Evolutionary conservation across 208 protist genomes (phyloP).

Genomic region (Polymyxa betae): DNA sequence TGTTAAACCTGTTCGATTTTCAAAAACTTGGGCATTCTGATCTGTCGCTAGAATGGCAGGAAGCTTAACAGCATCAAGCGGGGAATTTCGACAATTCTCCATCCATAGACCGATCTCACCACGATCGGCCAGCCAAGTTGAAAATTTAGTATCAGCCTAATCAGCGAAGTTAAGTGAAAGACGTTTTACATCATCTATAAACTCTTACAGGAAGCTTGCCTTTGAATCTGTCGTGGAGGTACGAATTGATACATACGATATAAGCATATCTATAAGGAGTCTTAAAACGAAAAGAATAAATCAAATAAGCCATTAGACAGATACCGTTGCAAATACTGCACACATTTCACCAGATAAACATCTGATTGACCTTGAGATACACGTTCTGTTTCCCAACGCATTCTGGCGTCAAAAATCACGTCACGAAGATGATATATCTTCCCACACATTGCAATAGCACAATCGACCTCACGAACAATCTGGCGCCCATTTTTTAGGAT

Average conservation of each 20-base stretch:
- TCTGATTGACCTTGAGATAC: neutral
- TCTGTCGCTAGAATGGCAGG: slow-evolving; percentile 23
- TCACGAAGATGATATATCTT: slow-evolving; percentile 26
- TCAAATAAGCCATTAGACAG: neutral
- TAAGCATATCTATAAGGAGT: neutral
- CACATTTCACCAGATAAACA: slow-evolving; percentile 32
- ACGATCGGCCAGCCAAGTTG: slow-evolving; percentile 22
- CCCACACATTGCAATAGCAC: slow-evolving; percentile 31
- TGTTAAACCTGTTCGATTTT: slow-evolving; percentile 28
- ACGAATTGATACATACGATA: slow-evolving; percentile 21
- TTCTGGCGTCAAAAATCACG: slow-evolving; percentile 6
- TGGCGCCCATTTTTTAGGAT: slow-evolving; percentile 43
- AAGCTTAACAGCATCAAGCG: neutral
- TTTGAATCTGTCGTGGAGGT: slow-evolving; percentile 50
- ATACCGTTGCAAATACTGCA: slow-evolving; percentile 2
- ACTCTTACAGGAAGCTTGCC: slow-evolving; percentile 15
- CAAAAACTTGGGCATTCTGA: neutral
- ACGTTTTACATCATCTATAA: neutral
- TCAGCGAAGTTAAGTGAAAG: neutral
- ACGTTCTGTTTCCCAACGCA: slow-evolving; percentile 30
- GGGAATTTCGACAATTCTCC: neutral
- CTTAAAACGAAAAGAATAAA: neutral
- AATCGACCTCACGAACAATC: slow-evolving; percentile 15
- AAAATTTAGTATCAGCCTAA: slow-evolving; percentile 7
- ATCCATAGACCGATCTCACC: slow-evolving; percentile 31